Percentiles rank a stretch among this genome's conserved stretches.
Evolutionary conservation across 371 early-diverging fungal genomes (phyloP).

Genomic region (Conidiobolus incongruus): DNA sequence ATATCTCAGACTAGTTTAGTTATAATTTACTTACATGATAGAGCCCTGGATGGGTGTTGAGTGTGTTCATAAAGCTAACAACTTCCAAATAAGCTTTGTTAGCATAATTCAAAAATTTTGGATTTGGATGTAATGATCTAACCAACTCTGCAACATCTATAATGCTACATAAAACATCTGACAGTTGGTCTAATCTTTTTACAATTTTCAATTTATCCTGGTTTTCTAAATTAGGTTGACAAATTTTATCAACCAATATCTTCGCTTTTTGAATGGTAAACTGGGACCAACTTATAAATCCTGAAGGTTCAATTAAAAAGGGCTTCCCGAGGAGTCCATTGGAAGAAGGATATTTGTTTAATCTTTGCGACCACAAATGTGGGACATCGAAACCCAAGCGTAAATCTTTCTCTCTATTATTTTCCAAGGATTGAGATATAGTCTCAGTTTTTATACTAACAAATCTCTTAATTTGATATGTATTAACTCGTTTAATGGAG

Average conservation of each 20-base stretch:
- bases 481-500: no score
- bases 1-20: not conserved
- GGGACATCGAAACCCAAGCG: no score
- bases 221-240: not conserved
- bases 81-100: constrained; percentile 51
- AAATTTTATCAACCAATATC: not conserved
- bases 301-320: no score
- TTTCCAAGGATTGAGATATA: no score
- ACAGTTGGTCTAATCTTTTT: constrained; percentile 67
- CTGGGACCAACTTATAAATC: no score
- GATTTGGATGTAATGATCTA: constrained; percentile 73
- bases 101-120: constrained; percentile 40
- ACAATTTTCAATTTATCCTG: constrained; percentile 12
- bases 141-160: constrained; percentile 84
- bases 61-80: constrained; percentile 66
- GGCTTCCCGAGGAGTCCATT: no score
- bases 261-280: not conserved
- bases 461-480: no score
- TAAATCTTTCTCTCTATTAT: no score
- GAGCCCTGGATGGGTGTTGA: constrained; percentile 74
- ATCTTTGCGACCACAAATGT: no score
- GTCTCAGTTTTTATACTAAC: no score
- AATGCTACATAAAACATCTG: constrained; percentile 70
- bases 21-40: constrained; percentile 28
- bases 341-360: no score